Base-by-base conservation (phyloP, 441 rosid species). In the Croton setiger region DNA sequence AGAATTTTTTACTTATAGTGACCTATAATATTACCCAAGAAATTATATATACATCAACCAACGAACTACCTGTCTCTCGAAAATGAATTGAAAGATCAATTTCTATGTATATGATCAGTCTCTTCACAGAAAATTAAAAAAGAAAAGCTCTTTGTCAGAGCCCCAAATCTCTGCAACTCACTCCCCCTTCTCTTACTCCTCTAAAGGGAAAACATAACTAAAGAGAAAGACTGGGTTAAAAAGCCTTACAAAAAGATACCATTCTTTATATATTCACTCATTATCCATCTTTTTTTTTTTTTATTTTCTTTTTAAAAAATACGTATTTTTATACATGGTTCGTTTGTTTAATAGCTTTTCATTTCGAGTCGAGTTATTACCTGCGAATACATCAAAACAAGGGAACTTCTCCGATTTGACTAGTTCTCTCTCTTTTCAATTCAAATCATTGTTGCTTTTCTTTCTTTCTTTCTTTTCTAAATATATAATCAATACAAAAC, bases 101-200 rank as follows among this genome's bases (percentile, higher is more conserved):
- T n/a, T 18, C 57, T 53, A 20, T 53, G 37, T 36, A 13, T 27
- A 56, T 27, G 14, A 78, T 69, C 54, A 58, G 70, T 74, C 77
- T 68, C 64, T 59, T 21, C 69, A 69, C 49, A 62, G 65, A 52
- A 43, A 10, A 60, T 17, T 1, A 36, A 68, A 52, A 68, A 76
- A 61, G 60, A 79, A 72, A 45, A 69, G 62, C 70, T 37, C 75
- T 73, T 79, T 88, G 91, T 86, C 87, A 87, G 90, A 81, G n/a
- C 31, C 80, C 80, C 69, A 77, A 73, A 74, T 82, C 90, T 86
- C 89, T 82, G 91, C 96, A 79, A 82, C 85, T 81, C 76, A 56
- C 74, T 73, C 31, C 31, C 31, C 31, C 31, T 27, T 27, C 31
- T 27, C 31, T 27, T 27, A 2, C 31, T 15, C 72, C 84, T 72